Conservation (phyloP, 768 basidiomycete species). For the Collybia mongolica region DNA sequence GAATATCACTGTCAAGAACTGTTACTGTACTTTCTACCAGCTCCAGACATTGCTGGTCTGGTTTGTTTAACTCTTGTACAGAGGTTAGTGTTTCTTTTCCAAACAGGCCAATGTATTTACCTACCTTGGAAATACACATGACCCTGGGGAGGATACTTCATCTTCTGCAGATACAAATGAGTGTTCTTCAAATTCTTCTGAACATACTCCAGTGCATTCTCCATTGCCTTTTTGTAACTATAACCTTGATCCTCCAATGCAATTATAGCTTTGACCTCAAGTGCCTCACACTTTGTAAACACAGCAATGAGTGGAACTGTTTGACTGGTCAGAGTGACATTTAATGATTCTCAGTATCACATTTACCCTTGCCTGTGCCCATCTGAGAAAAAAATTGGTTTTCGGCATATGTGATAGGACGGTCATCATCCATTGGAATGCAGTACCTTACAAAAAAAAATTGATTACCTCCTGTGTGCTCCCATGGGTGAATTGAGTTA, state of each 20-base stretch:
- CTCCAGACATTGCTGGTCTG: no score
- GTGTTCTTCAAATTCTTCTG: no score
- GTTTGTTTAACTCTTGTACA: no score
- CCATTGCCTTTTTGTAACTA: slow-evolving; percentile 13
- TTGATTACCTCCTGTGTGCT: background rate
- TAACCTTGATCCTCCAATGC: slow-evolving; percentile 10
- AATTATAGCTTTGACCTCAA: slow-evolving; percentile 1
- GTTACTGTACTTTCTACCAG: no score
- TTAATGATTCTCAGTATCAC: background rate
- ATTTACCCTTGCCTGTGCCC: slow-evolving; percentile 19
- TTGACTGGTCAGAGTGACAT: no score
- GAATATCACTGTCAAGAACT: no score
- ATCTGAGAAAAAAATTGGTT: slow-evolving; percentile 26
- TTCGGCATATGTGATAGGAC: slow-evolving; percentile 27
- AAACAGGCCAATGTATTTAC: background rate
- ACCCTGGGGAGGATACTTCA: slow-evolving; percentile 12
- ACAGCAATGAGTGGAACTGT: slow-evolving; percentile 36
- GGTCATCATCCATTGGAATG: slow-evolving; percentile 22
- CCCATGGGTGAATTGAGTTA: slow-evolving; percentile 7
- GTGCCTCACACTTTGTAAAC: slow-evolving; percentile 36
- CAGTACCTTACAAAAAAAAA: slow-evolving; percentile 32
- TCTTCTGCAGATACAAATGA: background rate
- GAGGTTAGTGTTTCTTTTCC: no score
- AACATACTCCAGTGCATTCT: slow-evolving; percentile 2
- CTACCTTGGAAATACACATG: slow-evolving; percentile 13